These are phyloP conservation scores for Podaxis sp. DNA, from an alignment of 768 basidiomycete species.

Conservation along the genomic window DNA sequence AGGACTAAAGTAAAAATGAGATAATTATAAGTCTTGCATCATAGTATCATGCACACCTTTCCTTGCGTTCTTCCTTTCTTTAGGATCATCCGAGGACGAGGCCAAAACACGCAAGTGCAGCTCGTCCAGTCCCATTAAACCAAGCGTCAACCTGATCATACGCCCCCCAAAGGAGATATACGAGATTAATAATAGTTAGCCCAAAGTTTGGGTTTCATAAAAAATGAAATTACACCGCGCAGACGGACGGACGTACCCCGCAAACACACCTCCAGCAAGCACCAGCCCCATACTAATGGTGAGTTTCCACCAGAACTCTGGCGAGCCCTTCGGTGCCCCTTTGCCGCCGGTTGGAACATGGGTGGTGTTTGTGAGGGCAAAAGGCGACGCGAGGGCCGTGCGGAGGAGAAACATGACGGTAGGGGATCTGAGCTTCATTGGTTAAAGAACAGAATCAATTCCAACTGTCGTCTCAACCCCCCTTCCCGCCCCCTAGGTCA, in stretches of 20 bases:
- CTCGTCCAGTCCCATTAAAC: conserved; percentile 92
- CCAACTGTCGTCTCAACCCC: not conserved
- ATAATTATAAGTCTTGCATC: not conserved
- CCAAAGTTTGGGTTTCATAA: not conserved
- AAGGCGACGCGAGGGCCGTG: conserved; percentile 24
- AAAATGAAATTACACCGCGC: not conserved
- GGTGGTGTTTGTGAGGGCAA: conserved; percentile 6
- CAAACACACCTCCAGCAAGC: conserved; percentile 86
- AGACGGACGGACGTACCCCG: conserved; percentile 57
- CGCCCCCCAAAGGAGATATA: not conserved
- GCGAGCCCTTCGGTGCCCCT: conserved; percentile 34
- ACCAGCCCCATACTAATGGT: conserved; percentile 67
- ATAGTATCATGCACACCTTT: conserved; percentile 44
- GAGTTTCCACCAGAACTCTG: conserved; percentile 77
- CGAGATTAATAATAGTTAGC: not conserved
- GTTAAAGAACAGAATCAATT: not conserved
- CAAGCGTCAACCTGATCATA: conserved; percentile 70
- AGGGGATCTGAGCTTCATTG: conserved; percentile 20
- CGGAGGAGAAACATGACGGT: conserved; percentile 25
- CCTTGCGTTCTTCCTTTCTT: conserved; percentile 66
- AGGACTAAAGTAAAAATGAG: conserved; percentile 39
- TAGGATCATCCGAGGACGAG: conserved; percentile 71
- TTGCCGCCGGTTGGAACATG: conserved; percentile 12
- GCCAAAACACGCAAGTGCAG: conserved; percentile 86
- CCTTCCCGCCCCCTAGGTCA: not conserved